Percentiles rank a stretch among this genome's conserved stretches.
Evolutionary conservation across 2,329 filamentous ascomycete species (phyloP).

Genomic region (Coniochaeta prunicola): DNA sequence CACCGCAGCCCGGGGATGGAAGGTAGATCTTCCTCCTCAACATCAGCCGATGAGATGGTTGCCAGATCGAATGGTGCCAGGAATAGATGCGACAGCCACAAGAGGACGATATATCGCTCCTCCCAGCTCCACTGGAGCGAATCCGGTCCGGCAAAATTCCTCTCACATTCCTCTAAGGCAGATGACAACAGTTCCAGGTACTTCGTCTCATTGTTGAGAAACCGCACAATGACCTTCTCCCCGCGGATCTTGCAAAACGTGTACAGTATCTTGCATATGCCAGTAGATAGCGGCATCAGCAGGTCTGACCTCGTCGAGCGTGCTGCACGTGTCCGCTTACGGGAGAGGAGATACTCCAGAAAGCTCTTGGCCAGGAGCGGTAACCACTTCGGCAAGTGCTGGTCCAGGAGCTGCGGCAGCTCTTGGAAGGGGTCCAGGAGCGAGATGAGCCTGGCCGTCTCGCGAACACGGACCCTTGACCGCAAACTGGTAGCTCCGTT

Average conservation of each 20-base stretch:
- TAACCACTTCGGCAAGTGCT: conserved; percentile 69
- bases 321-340: conserved; percentile 30
- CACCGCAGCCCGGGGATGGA: conserved; percentile 43
- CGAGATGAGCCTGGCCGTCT: conserved; percentile 18
- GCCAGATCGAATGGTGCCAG: conserved; percentile 85
- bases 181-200: conserved; percentile 75
- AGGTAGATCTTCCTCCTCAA: conserved; percentile 36
- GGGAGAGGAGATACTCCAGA: conserved; percentile 53
- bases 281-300: conserved; percentile 53
- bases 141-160: conserved; percentile 9
- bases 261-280: conserved; percentile 76
- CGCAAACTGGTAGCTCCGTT: conserved; percentile 4
- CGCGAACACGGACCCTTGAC: conserved; percentile 13
- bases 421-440: conserved; percentile 87
- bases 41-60: conserved; percentile 64
- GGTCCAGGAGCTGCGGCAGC: conserved; percentile 86
- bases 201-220: conserved; percentile 82
- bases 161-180: conserved; percentile 59
- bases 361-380: conserved; percentile 70
- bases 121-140: conserved; percentile 63
- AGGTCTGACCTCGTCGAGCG: conserved; percentile 24
- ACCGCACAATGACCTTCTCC: conserved; percentile 84
- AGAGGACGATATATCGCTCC: conserved; percentile 76
- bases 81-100: conserved; percentile 81
- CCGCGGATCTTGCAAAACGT: conserved; percentile 91